Evolutionary conservation across 345 rosid species (phyloP).

Genomic region (Lenwebbia sp.): DNA sequence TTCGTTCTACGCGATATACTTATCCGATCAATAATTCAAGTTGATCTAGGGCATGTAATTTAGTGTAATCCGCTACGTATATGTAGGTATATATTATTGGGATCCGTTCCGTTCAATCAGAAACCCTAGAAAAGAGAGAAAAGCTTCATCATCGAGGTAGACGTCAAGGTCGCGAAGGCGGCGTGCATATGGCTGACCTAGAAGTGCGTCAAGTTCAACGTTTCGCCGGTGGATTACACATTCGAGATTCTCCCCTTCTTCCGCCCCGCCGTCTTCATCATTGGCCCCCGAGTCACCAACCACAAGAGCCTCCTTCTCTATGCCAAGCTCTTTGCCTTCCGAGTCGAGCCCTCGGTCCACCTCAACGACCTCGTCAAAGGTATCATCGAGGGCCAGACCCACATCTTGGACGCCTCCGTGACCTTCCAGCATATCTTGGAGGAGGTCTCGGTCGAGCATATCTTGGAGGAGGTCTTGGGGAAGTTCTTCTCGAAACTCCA

Average conservation of each 20-base stretch:
- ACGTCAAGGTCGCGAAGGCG: too few relatives aligned
- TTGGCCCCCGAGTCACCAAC: constrained; percentile 62
- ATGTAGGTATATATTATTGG: too few relatives aligned
- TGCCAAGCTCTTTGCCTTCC: constrained; percentile 33
- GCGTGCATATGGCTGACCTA: constrained; percentile 15
- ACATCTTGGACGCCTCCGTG: constrained; percentile 49
- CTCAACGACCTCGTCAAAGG: constrained; percentile 64
- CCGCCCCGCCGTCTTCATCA: constrained; percentile 61
- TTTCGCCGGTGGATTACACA: constrained; percentile 69
- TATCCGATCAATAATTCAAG: too few relatives aligned
- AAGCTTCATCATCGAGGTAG: too few relatives aligned
- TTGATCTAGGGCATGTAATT: too few relatives aligned
- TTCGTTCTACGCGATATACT: too few relatives aligned
- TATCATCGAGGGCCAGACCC: constrained; percentile 60
- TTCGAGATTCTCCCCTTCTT: constrained; percentile 71
- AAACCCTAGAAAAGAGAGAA: too few relatives aligned
- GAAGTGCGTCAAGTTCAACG: constrained; percentile 35
- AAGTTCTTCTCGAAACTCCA: constrained; percentile 13
- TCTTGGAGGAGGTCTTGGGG: constrained; percentile 35
- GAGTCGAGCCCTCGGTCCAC: constrained; percentile 46
- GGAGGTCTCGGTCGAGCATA: too few relatives aligned
- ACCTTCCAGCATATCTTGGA: constrained; percentile 2
- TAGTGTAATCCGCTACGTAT: too few relatives aligned
- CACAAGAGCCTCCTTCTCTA: constrained; percentile 8
- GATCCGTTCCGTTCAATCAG: too few relatives aligned